These are phyloP conservation scores for Pulveroboletus ravenelii DNA, from an alignment of 768 basidiomycete genomes.

Conservation along the genomic window DNA sequence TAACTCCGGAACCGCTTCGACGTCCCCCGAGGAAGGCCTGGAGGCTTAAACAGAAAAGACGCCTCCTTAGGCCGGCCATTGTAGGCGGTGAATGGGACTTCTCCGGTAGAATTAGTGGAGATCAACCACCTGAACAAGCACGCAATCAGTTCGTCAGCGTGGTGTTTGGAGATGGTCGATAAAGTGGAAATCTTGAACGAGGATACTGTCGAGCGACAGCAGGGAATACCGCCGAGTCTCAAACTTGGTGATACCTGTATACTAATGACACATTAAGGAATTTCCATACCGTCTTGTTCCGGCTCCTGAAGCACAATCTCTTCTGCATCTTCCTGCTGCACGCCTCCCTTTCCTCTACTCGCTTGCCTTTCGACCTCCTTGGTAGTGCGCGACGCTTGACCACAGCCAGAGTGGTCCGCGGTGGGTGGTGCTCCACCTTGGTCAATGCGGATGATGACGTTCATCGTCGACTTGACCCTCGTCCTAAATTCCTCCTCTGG, in stretches of 20 bases:
- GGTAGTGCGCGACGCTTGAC: background rate
- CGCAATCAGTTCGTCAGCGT: too few species aligned
- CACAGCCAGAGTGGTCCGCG: constrained; percentile 4
- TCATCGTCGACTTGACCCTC: constrained; percentile 67
- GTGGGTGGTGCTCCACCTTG: constrained; percentile 44
- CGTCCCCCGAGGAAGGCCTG: background rate
- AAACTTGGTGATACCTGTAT: background rate
- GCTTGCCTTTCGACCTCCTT: constrained; percentile 6
- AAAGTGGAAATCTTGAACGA: too few species aligned
- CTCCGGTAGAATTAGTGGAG: background rate
- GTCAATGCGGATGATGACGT: constrained; percentile 56
- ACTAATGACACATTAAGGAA: constrained; percentile 7
- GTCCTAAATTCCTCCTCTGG: constrained; percentile 53
- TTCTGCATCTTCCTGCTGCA: constrained; percentile 7
- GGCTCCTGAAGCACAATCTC: constrained; percentile 39
- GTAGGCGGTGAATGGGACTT: background rate
- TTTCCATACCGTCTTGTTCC: constrained; percentile 41
- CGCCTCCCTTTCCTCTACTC: constrained; percentile 7
- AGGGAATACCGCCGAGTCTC: background rate
- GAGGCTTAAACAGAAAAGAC: background rate
- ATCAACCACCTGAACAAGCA: background rate
- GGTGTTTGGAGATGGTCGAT: too few species aligned
- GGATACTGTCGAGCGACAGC: background rate
- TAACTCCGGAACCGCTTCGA: background rate
- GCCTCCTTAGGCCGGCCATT: background rate